These are phyloP conservation scores for Myxozyma sirexii DNA, from an alignment of 805 yeast genomes.

Conservation along the genomic window DNA sequence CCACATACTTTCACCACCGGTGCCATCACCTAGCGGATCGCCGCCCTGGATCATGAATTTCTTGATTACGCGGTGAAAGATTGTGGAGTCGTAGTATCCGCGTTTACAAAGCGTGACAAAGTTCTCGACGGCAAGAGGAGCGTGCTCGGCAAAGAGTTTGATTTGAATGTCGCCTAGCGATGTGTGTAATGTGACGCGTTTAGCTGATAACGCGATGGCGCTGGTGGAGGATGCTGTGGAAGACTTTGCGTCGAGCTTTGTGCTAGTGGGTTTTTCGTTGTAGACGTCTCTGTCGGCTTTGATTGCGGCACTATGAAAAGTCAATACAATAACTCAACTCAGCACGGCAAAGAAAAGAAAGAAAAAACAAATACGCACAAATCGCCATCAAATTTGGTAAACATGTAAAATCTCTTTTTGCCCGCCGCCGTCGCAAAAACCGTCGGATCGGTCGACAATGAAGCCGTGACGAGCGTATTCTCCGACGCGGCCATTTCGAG, in stretches of 20 bases:
- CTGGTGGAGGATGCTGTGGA: constrained; percentile 17
- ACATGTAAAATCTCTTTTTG: constrained; percentile 39
- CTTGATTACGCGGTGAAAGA: constrained; percentile 49
- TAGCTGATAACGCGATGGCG: neutral
- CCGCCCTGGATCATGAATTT: constrained; percentile 66
- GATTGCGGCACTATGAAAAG: neutral
- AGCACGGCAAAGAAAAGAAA: neutral
- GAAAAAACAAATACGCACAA: constrained; percentile 21
- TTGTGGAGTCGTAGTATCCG: constrained; percentile 47
- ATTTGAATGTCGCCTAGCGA: constrained; percentile 50
- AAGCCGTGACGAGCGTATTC: constrained; percentile 39
- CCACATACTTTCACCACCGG: constrained; percentile 48
- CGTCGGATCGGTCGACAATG: constrained; percentile 40
- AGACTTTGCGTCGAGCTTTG: neutral
- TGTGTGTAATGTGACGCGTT: constrained; percentile 45
- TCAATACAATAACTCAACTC: neutral
- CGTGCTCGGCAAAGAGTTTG: constrained; percentile 43
- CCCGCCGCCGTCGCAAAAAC: constrained; percentile 39
- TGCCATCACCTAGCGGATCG: constrained; percentile 53
- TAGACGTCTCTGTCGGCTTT: constrained; percentile 38
- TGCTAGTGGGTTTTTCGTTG: constrained; percentile 37
- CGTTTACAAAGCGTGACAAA: constrained; percentile 44
- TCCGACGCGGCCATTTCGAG: constrained; percentile 42
- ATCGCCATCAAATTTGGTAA: constrained; percentile 36
- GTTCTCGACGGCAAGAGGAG: constrained; percentile 50